Conservation (phyloP, 345 rosid genomes). For the Eucalyptus coolabah region DNA sequence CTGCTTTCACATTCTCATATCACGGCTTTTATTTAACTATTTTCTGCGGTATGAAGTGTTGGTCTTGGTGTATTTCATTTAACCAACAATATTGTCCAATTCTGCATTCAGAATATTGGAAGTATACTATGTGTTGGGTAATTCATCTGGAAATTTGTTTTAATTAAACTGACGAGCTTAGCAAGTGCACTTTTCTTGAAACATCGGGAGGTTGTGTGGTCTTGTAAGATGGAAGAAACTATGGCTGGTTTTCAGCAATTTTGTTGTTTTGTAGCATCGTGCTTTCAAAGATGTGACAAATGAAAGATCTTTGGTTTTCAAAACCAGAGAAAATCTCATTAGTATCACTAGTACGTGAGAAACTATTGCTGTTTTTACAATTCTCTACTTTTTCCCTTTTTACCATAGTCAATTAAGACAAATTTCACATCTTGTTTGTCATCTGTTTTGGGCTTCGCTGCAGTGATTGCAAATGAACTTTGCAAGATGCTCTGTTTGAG, state of each 20-base stretch:
- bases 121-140: background rate
- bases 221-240: background rate
- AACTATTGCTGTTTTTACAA: background rate
- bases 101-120: background rate
- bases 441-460: background rate
- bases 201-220: background rate
- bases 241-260: background rate
- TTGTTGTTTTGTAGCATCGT: background rate
- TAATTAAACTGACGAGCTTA: background rate
- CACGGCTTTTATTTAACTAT: background rate
- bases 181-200: background rate
- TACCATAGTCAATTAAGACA: background rate
- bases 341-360: background rate
- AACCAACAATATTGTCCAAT: background rate
- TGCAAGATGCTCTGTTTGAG: constrained; percentile 21
- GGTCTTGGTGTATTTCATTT: background rate
- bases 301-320: background rate
- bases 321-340: background rate
- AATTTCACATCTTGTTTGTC: background rate
- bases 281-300: background rate
- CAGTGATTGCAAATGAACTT: constrained; percentile 16
- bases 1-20: background rate
- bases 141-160: background rate
- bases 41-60: background rate
- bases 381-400: background rate